A percentile compares a stretch with the other conserved stretches of the same genome.
These are phyloP conservation scores for Mortierella sp. DNA, from an alignment of 371 early-diverging fungal genomes.

Conservation along the genomic window DNA sequence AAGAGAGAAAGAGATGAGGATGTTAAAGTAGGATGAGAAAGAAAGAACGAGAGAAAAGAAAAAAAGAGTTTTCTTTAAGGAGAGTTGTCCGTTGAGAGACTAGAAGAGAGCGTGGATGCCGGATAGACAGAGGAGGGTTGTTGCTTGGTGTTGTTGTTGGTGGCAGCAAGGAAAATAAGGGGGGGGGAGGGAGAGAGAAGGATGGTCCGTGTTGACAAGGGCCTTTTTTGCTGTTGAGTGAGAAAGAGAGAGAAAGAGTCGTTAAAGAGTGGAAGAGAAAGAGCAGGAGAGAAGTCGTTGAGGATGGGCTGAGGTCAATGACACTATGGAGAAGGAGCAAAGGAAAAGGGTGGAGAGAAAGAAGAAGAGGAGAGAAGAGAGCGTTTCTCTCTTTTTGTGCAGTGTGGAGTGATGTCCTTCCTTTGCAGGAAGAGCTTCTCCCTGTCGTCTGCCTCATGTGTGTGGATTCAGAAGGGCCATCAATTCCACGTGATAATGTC, in stretches of 20 bases:
- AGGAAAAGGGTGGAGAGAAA: not conserved
- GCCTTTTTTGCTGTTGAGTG: not conserved
- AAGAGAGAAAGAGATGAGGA: not conserved
- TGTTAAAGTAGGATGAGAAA: not conserved
- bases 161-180: not conserved
- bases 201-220: not conserved
- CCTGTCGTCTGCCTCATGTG: not conserved
- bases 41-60: not conserved
- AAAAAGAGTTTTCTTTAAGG: not conserved
- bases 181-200: not conserved
- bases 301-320: no score
- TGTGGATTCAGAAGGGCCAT: not conserved
- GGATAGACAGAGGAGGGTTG: not conserved
- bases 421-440: no score
- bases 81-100: not conserved
- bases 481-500: conserved; percentile 8
- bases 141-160: not conserved
- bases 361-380: not conserved
- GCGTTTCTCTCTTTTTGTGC: not conserved
- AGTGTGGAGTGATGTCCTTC: not conserved
- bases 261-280: not conserved
- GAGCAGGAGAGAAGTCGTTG: not conserved
- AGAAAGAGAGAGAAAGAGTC: not conserved
- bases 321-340: not conserved
- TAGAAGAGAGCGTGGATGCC: not conserved